Conservation (phyloP, 1,284 basidiomycete species). For the Puccinia hordei region DNA sequence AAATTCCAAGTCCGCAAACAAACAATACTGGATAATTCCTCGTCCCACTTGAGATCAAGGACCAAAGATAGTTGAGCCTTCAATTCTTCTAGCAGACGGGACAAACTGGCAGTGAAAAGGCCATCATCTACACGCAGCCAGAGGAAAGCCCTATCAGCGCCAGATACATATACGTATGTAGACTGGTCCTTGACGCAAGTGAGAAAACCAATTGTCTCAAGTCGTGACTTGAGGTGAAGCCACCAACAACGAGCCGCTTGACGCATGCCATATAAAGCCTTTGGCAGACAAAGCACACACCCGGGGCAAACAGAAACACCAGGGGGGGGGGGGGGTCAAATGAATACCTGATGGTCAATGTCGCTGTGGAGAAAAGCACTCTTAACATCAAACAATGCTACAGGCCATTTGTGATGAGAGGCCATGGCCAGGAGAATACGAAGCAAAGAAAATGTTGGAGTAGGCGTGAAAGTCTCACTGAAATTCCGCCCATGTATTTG, state of each 20-base stretch:
- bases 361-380: slow-evolving; percentile 16
- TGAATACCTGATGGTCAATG: slow-evolving; percentile 10
- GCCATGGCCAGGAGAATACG: background rate
- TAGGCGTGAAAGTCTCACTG: too few species aligned
- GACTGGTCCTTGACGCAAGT: background rate
- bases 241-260: slow-evolving; percentile 23
- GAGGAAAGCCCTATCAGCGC: background rate
- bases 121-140: slow-evolving; percentile 17
- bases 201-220: background rate
- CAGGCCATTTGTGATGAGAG: background rate
- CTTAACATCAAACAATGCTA: slow-evolving; percentile 15
- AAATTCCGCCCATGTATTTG: too few species aligned
- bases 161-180: background rate
- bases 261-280: slow-evolving; percentile 5
- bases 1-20: too few species aligned
- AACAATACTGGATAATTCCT: too few species aligned
- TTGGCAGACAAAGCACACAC: background rate
- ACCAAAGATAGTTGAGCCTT: background rate
- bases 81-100: background rate
- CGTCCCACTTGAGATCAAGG: too few species aligned
- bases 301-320: background rate
- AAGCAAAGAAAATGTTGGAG: background rate
- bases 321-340: slow-evolving; percentile 15
- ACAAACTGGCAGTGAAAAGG: background rate
- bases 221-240: background rate